Conservation (phyloP, 1,284 basidiomycete genomes). For the Amylostereum chailletii region DNA sequence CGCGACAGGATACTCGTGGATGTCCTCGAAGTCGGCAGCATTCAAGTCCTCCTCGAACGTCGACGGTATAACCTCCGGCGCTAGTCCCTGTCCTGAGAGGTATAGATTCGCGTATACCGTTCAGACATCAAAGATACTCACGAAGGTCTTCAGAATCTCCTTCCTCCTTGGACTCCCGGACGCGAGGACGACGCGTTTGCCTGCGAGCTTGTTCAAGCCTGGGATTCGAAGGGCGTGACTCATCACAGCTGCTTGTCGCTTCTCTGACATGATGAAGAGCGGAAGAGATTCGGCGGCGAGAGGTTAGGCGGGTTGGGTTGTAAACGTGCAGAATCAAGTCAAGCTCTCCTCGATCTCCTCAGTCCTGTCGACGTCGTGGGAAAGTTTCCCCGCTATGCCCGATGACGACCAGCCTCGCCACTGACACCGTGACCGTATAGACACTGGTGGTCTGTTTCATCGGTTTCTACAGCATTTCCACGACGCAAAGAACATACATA, state of each 20-base stretch:
- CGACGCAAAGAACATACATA: too few relatives aligned
- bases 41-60: slow-evolving; percentile 81
- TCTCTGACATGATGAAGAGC: slow-evolving; percentile 4
- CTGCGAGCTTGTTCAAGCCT: slow-evolving; percentile 61
- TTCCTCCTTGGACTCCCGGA: slow-evolving; percentile 80
- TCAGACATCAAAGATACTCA: slow-evolving; percentile 26
- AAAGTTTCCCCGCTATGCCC: too few relatives aligned
- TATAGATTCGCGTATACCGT: not conserved
- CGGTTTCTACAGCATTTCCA: too few relatives aligned
- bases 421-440: too few relatives aligned
- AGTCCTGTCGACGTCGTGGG: too few relatives aligned
- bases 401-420: too few relatives aligned
- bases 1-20: slow-evolving; percentile 90
- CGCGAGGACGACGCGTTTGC: slow-evolving; percentile 76
- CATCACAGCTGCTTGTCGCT: slow-evolving; percentile 36
- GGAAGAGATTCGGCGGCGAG: too few relatives aligned
- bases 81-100: slow-evolving; percentile 55
- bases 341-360: too few relatives aligned
- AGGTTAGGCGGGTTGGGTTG: too few relatives aligned
- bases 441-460: too few relatives aligned
- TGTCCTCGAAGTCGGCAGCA: slow-evolving; percentile 60
- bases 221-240: slow-evolving; percentile 64
- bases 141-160: slow-evolving; percentile 77
- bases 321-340: too few relatives aligned
- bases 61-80: slow-evolving; percentile 84